A percentile compares a stretch with the other conserved stretches of the same genome.
These are phyloP conservation scores for Umbelopsis vinacea DNA, from an alignment of 192 early-diverging fungal species.

Conservation along the genomic window DNA sequence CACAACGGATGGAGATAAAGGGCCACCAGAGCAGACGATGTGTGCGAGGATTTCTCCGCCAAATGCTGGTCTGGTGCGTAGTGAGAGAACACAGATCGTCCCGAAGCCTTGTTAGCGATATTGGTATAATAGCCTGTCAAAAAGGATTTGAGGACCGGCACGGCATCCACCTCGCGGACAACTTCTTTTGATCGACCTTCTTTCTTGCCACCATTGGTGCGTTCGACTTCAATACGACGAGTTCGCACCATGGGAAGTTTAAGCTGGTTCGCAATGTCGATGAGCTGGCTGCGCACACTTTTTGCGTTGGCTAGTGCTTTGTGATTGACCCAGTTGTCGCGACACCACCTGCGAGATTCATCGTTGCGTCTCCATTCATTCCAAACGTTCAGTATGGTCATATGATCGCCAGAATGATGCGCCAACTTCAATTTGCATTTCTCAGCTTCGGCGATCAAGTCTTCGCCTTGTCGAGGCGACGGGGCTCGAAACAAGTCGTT, in stretches of 20 bases:
- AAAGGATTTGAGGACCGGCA: constrained; percentile 86
- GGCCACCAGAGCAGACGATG: constrained; percentile 84
- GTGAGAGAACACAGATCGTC: constrained; percentile 60
- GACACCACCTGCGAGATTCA: constrained; percentile 80
- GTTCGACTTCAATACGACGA: constrained; percentile 10
- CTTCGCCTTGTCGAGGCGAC: constrained; percentile 67
- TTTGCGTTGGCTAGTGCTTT: constrained; percentile 80
- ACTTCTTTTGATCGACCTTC: constrained; percentile 45
- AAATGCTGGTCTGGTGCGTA: constrained; percentile 49
- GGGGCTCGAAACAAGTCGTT: constrained; percentile 86
- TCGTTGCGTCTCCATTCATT: constrained; percentile 77
- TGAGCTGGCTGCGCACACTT: constrained; percentile 88
- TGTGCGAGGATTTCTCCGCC: constrained; percentile 52
- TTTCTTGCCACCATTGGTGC: constrained; percentile 23
- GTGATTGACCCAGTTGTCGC: constrained; percentile 85
- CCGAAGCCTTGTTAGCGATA: constrained; percentile 88
- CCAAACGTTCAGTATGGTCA: constrained; percentile 85
- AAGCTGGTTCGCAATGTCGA: constrained; percentile 85
- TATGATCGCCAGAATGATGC: constrained; percentile 91
- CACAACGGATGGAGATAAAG: constrained; percentile 91
- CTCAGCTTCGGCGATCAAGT: constrained; percentile 80
- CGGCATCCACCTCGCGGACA: constrained; percentile 47
- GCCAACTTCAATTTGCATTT: constrained; percentile 82
- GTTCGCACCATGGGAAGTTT: constrained; percentile 45
- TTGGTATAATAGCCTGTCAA: constrained; percentile 93